These are phyloP conservation scores for Cruciata laevipes DNA, from an alignment of 257 asterid species.

Conservation along the genomic window DNA sequence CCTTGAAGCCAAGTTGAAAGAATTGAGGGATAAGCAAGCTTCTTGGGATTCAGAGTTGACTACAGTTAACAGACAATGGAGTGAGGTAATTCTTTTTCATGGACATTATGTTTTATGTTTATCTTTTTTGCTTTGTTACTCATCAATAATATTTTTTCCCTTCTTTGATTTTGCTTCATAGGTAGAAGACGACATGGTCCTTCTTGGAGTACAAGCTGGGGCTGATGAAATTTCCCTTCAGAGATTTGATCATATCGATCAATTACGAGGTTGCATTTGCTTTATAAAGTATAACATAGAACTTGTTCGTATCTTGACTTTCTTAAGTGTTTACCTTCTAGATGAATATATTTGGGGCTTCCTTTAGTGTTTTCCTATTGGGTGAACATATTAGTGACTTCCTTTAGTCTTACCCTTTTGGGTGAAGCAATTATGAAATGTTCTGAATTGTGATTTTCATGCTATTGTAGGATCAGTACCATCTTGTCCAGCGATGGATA, in stretches of 20 bases:
- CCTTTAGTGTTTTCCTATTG: background rate
- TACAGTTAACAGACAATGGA: slow-evolving; percentile 74
- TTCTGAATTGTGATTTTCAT: slow-evolving; percentile 22
- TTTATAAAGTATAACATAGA: slow-evolving; percentile 9
- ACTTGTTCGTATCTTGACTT: background rate
- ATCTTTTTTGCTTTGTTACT: slow-evolving; percentile 12
- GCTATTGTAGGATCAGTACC: slow-evolving; percentile 57
- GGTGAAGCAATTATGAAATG: slow-evolving; percentile 2
- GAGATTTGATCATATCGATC: slow-evolving; percentile 48
- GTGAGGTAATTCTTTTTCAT: slow-evolving; percentile 50
- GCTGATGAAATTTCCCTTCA: slow-evolving; percentile 46
- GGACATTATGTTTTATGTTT: slow-evolving; percentile 8
- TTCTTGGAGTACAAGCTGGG: slow-evolving; percentile 72
- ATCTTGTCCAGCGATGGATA: slow-evolving; percentile 73
- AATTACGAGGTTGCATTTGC: slow-evolving; percentile 55
- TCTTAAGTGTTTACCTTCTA: background rate
- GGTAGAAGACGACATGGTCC: slow-evolving; percentile 70
- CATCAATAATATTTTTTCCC: slow-evolving; percentile 17
- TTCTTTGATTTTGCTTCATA: slow-evolving; percentile 21
- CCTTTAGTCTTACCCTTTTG: background rate
- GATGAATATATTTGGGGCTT: slow-evolving; percentile 5
- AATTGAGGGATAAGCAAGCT: slow-evolving; percentile 61
- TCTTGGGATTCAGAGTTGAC: slow-evolving; percentile 66
- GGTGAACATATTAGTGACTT: slow-evolving; percentile 5
- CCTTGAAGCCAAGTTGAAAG: slow-evolving; percentile 68